phyloP scores from a whole-genome alignment of 2,329 filamentous ascomycete species.

The Hymenotorrendiella dingleyae region DNA sequence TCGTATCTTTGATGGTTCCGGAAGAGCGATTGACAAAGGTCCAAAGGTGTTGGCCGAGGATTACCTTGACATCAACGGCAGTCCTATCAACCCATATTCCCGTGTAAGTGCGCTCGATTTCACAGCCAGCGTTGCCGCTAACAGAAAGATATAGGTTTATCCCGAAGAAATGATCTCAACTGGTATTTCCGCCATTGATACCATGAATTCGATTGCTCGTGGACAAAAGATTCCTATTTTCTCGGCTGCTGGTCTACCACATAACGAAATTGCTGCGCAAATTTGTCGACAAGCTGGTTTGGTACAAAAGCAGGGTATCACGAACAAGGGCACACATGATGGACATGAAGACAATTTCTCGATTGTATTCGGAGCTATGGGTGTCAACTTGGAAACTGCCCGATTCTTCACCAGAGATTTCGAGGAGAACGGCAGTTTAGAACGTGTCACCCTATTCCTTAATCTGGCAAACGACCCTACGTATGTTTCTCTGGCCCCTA shows the following conservation, averaged over 20 bases:
- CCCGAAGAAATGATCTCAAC: slow-evolving; percentile 99
- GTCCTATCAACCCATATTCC: slow-evolving; percentile 96
- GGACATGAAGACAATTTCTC: slow-evolving; percentile 99
- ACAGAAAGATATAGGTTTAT: slow-evolving; percentile 61
- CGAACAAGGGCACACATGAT: slow-evolving; percentile 93
- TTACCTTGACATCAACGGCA: slow-evolving; percentile 98
- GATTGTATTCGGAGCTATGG: slow-evolving; percentile 99
- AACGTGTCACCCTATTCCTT: slow-evolving; percentile 93
- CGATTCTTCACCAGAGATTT: slow-evolving; percentile 99
- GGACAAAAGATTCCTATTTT: slow-evolving; percentile 99
- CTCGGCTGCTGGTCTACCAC: slow-evolving; percentile 93
- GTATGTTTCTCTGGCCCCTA: slow-evolving; percentile 46
- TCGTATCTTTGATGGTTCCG: slow-evolving; percentile 97
- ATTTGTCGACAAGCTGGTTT: slow-evolving; percentile 96
- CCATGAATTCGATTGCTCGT: slow-evolving; percentile 96
- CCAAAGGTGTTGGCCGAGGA: slow-evolving; percentile 97
- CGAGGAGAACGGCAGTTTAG: slow-evolving; percentile 98
- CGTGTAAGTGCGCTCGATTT: slow-evolving; percentile 54
- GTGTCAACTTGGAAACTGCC: slow-evolving; percentile 98
- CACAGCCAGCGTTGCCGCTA: neutral
- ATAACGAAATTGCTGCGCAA: slow-evolving; percentile 98
- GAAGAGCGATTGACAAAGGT: slow-evolving; percentile 96
- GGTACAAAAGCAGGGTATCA: slow-evolving; percentile 67
- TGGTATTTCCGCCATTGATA: slow-evolving; percentile 98
- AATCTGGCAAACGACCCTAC: slow-evolving; percentile 99